These are phyloP conservation scores for Coccomyxa sp. DNA, from an alignment of 139 green algal species.

Conservation along the genomic window DNA sequence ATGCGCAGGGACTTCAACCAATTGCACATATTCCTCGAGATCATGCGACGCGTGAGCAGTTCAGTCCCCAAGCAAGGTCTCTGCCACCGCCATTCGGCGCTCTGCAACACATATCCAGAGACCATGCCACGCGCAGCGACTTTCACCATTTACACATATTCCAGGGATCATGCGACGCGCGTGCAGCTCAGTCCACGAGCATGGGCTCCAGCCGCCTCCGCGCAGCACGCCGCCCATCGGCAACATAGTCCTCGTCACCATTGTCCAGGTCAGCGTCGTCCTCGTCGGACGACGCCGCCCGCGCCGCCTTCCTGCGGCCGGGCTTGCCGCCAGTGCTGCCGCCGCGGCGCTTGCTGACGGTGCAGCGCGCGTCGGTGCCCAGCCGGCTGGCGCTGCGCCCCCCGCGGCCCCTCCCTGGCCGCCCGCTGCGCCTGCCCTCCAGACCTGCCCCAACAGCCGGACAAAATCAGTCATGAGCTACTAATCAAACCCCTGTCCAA, in stretches of 20 bases:
- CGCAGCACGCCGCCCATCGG: constrained; percentile 1
- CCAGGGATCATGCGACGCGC: too few relatives aligned
- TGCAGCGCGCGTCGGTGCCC: neutral
- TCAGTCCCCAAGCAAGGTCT: too few relatives aligned
- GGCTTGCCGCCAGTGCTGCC: neutral
- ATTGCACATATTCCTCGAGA: too few relatives aligned
- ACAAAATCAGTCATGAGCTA: too few relatives aligned
- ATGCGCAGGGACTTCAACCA: too few relatives aligned
- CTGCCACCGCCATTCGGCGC: too few relatives aligned
- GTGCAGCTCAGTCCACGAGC: neutral
- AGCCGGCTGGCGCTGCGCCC: neutral
- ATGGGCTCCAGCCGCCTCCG: constrained; percentile 14
- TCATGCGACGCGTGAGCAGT: too few relatives aligned
- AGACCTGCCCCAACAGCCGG: neutral
- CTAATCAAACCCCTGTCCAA: too few relatives aligned
- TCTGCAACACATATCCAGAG: too few relatives aligned
- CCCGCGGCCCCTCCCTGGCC: neutral
- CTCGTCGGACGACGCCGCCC: constrained; percentile 1
- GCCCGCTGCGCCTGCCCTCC: neutral
- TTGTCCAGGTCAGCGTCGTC: neutral
- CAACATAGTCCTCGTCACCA: constrained; percentile 2
- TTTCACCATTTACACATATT: too few relatives aligned
- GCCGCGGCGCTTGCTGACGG: neutral
- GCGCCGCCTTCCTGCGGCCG: neutral
- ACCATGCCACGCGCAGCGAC: too few relatives aligned